A percentile compares a stretch with the other conserved stretches of the same genome.
These are phyloP conservation scores for Paracoccidioides brasiliensis DNA, from an alignment of 2,329 filamentous ascomycete genomes.

Conservation along the genomic window DNA sequence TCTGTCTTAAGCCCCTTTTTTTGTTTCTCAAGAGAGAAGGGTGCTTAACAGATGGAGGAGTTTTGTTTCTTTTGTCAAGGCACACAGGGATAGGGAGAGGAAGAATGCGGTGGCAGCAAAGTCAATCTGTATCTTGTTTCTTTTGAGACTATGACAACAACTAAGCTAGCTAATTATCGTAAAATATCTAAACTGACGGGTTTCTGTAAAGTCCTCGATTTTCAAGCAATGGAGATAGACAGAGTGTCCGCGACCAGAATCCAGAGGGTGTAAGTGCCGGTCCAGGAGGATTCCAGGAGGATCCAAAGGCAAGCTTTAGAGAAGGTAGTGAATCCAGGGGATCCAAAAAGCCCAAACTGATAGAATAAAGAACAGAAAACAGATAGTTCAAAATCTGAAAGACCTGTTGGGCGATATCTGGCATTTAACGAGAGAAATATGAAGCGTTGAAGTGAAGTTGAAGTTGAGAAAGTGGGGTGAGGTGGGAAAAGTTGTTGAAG, in stretches of 20 bases:
- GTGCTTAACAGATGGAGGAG: constrained; percentile 6
- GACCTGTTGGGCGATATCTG: background rate
- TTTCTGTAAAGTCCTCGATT: background rate
- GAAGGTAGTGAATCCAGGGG: background rate
- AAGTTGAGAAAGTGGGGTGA: background rate
- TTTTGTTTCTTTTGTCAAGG: background rate
- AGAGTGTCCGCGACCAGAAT: background rate
- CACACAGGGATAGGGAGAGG: constrained; percentile 7
- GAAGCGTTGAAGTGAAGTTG: background rate
- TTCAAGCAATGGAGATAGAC: background rate
- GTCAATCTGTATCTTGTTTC: constrained; percentile 9
- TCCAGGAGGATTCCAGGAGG: background rate
- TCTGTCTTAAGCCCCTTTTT: constrained; percentile 1
- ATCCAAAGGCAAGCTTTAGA: too few relatives aligned
- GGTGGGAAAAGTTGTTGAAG: too few relatives aligned
- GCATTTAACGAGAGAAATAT: background rate
- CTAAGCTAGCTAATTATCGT: constrained; percentile 8
- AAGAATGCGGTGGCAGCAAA: constrained; percentile 6
- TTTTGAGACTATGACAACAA: constrained; percentile 6
- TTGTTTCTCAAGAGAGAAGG: background rate
- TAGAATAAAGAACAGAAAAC: background rate
- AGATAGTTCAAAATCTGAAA: background rate
- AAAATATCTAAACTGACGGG: constrained; percentile 1
- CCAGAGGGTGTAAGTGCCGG: background rate
- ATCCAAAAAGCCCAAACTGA: background rate